Evolutionary conservation across 2,329 filamentous ascomycete genomes (phyloP), one percentile per base, ranked within the genome.

Genomic region (Talaromyces sp.): DNA sequence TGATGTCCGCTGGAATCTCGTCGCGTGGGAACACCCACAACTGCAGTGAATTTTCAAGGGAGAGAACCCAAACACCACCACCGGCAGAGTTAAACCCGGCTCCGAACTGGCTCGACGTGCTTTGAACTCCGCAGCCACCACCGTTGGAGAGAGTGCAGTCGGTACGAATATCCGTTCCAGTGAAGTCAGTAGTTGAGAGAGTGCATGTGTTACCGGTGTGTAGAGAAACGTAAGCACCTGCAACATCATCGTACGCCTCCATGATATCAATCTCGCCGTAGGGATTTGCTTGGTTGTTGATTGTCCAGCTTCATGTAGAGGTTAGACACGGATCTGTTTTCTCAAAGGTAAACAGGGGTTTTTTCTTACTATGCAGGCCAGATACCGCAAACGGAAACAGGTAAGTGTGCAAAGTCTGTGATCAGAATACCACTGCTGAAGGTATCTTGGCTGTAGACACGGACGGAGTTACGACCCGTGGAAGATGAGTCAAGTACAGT

Each of bases 261-360:
- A 84, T 81, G 57, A 85, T 80, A 69, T 64, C 83, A 57, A 84
- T 82, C 74, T 82, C 81, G n/a, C 81, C 80, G 35, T 76, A 74
- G 1, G 70, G 62, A 3, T 80, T 79, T 78, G 79, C 82, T 27
- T 74, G 68, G 33, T 71, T 71, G 22, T 79, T 78, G 0, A 79
- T 72, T 7, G 78, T 75, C 81, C 81, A 82, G 67, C 63, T 65
- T 22, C 14, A 19, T 10, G 33, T 3, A 16, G 13, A 35, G 5
- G 24, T 59, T 45, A 59, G 56, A 27, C 1, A 45, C 9, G 27
- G 16, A n/a, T 31, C 22, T 31, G 1, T 59, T 19, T 59, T 11
- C 14, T 41, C 22, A 19, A 19, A 13, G 24, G 9, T 13, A 6
- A 35, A n/a, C 33, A 58, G 13, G 24, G 24, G 16, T 8, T 1